Evolutionary conservation across 1,139 yeast species (phyloP), one percentile per base, ranked within the genome.

Genomic region (Candida tropicalis): DNA sequence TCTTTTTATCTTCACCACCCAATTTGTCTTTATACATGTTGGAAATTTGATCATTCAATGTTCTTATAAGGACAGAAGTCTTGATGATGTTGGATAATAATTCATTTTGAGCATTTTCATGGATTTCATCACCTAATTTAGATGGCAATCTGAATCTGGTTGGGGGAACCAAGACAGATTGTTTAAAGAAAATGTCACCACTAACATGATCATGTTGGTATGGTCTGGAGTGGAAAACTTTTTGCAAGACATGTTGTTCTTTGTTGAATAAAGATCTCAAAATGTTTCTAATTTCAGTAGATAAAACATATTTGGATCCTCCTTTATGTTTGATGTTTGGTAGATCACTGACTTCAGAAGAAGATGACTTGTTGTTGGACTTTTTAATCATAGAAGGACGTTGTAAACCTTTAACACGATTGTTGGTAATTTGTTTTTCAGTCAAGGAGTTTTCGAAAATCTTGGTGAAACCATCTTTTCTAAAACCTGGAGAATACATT

Each of bases 131-230:
- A 44, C 99, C 99, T 46, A 95, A 75, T 64, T 91, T 91, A n/a
- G 96, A 86, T 12, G 99, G 99, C 53, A 93, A 78, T 66, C 99
- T 80, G 73, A 93, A 95, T 65, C 98, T 79, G 3, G 99, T 95
- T 40, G 99, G 95, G 27, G 99, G 99, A 28, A 95, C 98, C 42
- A 90, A 85, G 47, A 95, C 71, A 5, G 89, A 81, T 54, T 87
- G 91, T 55, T 89, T 76, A 71, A 95, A 95, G 66, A 93, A 95
- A 75, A 89, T 79, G 59, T 93, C 97, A n/a, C 97, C 86, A 31
- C 77, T 69, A 10, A 87, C 80, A 15, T 52, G 52, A 25, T 73
- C 75, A 34, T 66, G 74, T 22, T 68, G 65, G 46, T 57, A 70
- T 15, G 97, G 97, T 65, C 90, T 78, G 20, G 93, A 79, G 56